phyloP scores from a whole-genome alignment of 768 basidiomycete species.

The Mycena indigotica region DNA sequence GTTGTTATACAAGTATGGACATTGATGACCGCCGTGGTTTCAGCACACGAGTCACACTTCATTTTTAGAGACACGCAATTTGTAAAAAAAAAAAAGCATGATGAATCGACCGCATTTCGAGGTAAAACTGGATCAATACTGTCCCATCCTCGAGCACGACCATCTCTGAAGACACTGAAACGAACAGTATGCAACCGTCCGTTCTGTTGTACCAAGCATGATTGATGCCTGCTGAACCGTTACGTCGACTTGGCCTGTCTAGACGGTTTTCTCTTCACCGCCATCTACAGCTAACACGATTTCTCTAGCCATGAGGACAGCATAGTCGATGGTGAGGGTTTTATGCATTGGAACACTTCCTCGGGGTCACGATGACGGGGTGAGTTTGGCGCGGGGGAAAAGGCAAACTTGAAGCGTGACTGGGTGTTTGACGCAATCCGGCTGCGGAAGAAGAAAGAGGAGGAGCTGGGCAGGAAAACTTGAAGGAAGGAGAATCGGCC shows the following conservation, averaged over 20 bases:
- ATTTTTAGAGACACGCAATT: background rate
- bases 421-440: constrained; percentile 70
- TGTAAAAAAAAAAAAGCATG: background rate
- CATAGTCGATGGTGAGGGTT: constrained; percentile 6
- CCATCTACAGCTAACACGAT: constrained; percentile 8
- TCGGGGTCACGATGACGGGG: constrained; percentile 49
- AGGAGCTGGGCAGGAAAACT: constrained; percentile 21
- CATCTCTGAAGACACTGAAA: constrained; percentile 15
- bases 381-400: constrained; percentile 52
- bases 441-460: constrained; percentile 38
- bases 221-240: constrained; percentile 17
- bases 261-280: constrained; percentile 13
- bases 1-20: too few relatives aligned
- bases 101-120: too few relatives aligned
- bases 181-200: constrained; percentile 9
- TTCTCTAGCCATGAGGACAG: constrained; percentile 1
- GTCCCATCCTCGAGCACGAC: constrained; percentile 12
- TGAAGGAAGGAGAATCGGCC: constrained; percentile 12
- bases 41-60: too few relatives aligned
- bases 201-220: constrained; percentile 14
- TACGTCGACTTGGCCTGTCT: constrained; percentile 14
- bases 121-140: too few relatives aligned
- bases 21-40: too few relatives aligned
- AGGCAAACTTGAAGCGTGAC: constrained; percentile 55
- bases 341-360: constrained; percentile 8